These are phyloP conservation scores for Penicillium sp. DNA, from an alignment of 2,329 filamentous ascomycete species.

Conservation along the genomic window DNA sequence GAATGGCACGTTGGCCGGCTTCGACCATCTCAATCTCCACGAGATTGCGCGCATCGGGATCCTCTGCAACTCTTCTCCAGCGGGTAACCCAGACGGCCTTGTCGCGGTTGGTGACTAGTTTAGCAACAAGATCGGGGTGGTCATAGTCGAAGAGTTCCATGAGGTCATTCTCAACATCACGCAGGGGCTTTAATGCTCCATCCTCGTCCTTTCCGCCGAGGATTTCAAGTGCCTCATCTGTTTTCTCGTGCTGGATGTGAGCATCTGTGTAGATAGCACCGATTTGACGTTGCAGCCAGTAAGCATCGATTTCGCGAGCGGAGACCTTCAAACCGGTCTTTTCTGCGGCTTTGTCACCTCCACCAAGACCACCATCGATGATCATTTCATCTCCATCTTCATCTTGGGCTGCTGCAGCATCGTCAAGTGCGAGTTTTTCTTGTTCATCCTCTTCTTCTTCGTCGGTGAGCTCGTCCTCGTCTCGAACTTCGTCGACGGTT, in stretches of 20 bases:
- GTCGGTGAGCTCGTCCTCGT: constrained; percentile 67
- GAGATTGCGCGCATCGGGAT: constrained; percentile 66
- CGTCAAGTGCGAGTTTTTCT: constrained; percentile 54
- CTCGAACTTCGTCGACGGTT: constrained; percentile 80
- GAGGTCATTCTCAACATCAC: constrained; percentile 95
- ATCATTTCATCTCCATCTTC: constrained; percentile 70
- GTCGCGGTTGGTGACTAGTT: constrained; percentile 85
- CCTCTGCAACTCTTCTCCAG: constrained; percentile 77
- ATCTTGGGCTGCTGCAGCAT: constrained; percentile 39
- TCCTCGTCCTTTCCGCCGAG: constrained; percentile 71
- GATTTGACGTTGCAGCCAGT: constrained; percentile 93
- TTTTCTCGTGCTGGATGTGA: constrained; percentile 91
- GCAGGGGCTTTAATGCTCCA: constrained; percentile 77
- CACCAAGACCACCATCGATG: constrained; percentile 64
- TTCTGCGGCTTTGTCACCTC: constrained; percentile 45
- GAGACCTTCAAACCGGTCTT: constrained; percentile 60
- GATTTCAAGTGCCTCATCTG: constrained; percentile 76
- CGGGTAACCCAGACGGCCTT: constrained; percentile 94
- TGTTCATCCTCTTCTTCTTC: constrained; percentile 69
- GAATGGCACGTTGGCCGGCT: constrained; percentile 78
- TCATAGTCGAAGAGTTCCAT: constrained; percentile 99
- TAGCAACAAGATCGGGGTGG: constrained; percentile 86
- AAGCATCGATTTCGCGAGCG: constrained; percentile 91
- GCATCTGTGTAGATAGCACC: constrained; percentile 85
- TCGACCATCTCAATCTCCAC: constrained; percentile 90